These are phyloP conservation scores for Aspergillus vadensis DNA, from an alignment of 2,329 filamentous ascomycete species.

Conservation along the genomic window DNA sequence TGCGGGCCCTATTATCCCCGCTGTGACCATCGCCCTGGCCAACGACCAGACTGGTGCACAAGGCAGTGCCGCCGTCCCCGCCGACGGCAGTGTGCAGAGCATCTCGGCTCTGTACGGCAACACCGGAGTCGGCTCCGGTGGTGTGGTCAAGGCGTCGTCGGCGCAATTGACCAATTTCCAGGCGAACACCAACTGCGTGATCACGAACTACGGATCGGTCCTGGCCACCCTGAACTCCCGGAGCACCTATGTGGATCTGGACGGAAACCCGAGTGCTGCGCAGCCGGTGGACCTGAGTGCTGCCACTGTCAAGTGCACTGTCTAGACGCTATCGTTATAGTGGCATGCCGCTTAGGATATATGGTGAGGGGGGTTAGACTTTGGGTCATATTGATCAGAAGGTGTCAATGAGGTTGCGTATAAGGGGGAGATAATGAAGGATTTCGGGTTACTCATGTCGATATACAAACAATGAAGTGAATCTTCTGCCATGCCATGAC, in stretches of 20 bases:
- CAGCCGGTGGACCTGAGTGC: constrained; percentile 10
- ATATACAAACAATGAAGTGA: too few species aligned
- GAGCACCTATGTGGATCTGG: constrained; percentile 17
- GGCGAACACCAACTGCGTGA: constrained; percentile 23
- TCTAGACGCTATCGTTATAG: neutral
- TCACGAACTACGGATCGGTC: constrained; percentile 16
- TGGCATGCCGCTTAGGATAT: neutral
- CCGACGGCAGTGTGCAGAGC: constrained; percentile 23
- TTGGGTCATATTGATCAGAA: neutral
- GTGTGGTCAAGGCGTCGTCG: constrained; percentile 26
- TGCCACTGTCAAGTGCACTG: constrained; percentile 7
- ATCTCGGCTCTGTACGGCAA: constrained; percentile 25
- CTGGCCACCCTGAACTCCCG: constrained; percentile 15
- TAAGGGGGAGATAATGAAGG: too few species aligned
- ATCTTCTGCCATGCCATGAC: too few species aligned
- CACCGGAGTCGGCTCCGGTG: constrained; percentile 23
- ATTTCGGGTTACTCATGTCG: too few species aligned
- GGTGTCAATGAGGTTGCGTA: too few species aligned
- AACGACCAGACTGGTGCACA: constrained; percentile 30
- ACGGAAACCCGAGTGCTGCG: constrained; percentile 4
- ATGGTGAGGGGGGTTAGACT: neutral
- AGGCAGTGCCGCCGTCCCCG: constrained; percentile 22
- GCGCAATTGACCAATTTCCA: constrained; percentile 26
- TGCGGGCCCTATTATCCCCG: constrained; percentile 13
- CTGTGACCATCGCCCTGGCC: constrained; percentile 27